Conservation (phyloP, 768 basidiomycete species). For the Tulasnella sp. region DNA sequence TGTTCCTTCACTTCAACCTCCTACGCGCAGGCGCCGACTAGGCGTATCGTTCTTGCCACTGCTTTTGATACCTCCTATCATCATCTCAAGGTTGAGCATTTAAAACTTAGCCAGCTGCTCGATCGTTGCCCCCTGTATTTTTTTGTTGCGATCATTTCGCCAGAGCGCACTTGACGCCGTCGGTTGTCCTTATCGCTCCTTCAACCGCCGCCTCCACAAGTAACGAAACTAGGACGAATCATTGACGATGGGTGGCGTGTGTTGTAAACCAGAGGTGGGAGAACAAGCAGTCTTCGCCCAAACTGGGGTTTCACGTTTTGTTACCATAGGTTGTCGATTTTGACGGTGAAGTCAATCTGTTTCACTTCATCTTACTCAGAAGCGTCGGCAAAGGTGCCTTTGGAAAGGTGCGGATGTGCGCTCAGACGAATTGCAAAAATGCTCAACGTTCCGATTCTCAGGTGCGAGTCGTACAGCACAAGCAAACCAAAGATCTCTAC, state of each 20-base stretch:
- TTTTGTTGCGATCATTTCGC: no score
- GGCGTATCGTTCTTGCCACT: no score
- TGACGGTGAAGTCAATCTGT: slow-evolving; percentile 76
- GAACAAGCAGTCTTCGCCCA: background rate
- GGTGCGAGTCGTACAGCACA: slow-evolving; percentile 97
- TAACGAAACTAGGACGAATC: no score
- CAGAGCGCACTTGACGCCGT: no score
- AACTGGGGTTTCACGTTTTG: background rate
- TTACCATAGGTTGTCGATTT: slow-evolving; percentile 61
- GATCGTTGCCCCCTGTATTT: no score
- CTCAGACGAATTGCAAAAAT: background rate
- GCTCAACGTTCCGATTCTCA: slow-evolving; percentile 23
- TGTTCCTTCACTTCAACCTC: no score
- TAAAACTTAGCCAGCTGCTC: no score
- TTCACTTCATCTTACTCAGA: slow-evolving; percentile 91
- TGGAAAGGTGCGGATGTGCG: slow-evolving; percentile 57
- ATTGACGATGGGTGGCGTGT: slow-evolving; percentile 30
- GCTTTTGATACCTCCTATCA: background rate
- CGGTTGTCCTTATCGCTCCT: no score
- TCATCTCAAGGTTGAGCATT: background rate
- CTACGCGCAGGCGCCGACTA: no score
- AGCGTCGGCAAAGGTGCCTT: slow-evolving; percentile 96
- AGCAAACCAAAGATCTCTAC: slow-evolving; percentile 79
- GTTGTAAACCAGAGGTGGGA: slow-evolving; percentile 33
- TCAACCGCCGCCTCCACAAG: no score